Percentiles rank a stretch among this genome's conserved stretches.
phyloP scores from a whole-genome alignment of 768 basidiomycete genomes.

The Tubosaeta brunneosetosa region DNA sequence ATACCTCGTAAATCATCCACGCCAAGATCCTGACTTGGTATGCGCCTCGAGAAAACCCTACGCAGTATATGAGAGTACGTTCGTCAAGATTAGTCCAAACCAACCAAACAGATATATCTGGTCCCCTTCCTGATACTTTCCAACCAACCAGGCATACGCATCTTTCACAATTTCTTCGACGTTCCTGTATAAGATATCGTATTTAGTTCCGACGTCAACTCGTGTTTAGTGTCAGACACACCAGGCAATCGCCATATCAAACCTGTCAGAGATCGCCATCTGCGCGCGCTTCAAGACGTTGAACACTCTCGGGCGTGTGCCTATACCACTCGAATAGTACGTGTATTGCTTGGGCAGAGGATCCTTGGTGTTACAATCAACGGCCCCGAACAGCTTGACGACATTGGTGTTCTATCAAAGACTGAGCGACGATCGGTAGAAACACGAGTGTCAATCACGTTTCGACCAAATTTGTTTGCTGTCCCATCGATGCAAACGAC shows the following conservation, averaged over 20 bases:
- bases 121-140: constrained; percentile 25
- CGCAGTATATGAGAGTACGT: not conserved
- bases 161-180: constrained; percentile 30
- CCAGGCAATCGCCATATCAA: constrained; percentile 36
- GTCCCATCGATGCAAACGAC: constrained; percentile 19
- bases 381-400: constrained; percentile 28
- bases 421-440: not conserved
- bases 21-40: constrained; percentile 36
- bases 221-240: constrained; percentile 6
- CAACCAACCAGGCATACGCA: constrained; percentile 30
- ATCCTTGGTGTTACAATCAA: constrained; percentile 16
- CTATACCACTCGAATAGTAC: constrained; percentile 36
- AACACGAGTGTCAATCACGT: not conserved
- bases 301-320: constrained; percentile 27
- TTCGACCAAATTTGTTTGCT: constrained; percentile 18
- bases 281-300: constrained; percentile 19
- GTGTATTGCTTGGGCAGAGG: constrained; percentile 23
- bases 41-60: constrained; percentile 40
- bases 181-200: constrained; percentile 20
- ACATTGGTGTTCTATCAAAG: constrained; percentile 34
- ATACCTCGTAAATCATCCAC: constrained; percentile 35
- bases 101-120: constrained; percentile 29
- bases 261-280: constrained; percentile 13
- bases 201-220: too few species aligned
- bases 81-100: not conserved